Percentiles rank a stretch among this genome's conserved stretches.
phyloP scores from a whole-genome alignment of 31 red algal species.

The Asparagopsis taxiformis region DNA sequence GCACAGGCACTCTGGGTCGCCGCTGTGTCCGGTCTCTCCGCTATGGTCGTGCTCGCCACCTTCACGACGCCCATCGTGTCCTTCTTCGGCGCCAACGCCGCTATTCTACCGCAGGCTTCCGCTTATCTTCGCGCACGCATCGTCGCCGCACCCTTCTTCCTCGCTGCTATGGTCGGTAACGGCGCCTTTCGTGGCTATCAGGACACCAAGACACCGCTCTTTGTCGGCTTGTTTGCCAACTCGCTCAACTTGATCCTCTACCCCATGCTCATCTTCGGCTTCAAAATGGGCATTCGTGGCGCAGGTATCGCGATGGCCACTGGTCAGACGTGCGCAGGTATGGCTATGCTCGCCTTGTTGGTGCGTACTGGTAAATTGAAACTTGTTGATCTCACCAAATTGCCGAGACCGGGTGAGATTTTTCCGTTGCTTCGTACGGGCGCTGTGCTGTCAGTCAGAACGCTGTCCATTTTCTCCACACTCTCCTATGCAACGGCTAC shows the following conservation, averaged over 20 bases:
- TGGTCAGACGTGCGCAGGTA: constrained; percentile 72
- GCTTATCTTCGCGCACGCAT: constrained; percentile 84
- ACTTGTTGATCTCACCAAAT: constrained; percentile 46
- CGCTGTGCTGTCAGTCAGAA: constrained; percentile 84
- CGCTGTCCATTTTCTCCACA: constrained; percentile 85
- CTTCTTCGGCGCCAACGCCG: constrained; percentile 85
- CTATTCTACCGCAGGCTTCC: constrained; percentile 77
- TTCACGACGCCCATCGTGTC: constrained; percentile 60
- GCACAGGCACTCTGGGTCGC: constrained; percentile 92
- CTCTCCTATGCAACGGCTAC: constrained; percentile 87
- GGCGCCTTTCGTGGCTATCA: constrained; percentile 95
- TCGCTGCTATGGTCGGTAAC: constrained; percentile 86
- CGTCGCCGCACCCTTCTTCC: constrained; percentile 83
- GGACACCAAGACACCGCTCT: constrained; percentile 90
- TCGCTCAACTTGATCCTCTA: constrained; percentile 84
- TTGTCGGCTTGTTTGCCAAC: constrained; percentile 79
- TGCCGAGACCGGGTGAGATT: constrained; percentile 66
- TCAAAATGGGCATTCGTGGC: constrained; percentile 80
- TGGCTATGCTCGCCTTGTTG: constrained; percentile 54
- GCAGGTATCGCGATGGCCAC: constrained; percentile 91
- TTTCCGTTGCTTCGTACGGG: constrained; percentile 80
- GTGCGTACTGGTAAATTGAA: constrained; percentile 60
- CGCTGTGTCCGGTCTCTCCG: constrained; percentile 60
- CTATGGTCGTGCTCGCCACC: constrained; percentile 44
- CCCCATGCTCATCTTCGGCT: constrained; percentile 89